Conservation (phyloP, 176 grass and related monocot species). For the Tuctoria greenei region DNA sequence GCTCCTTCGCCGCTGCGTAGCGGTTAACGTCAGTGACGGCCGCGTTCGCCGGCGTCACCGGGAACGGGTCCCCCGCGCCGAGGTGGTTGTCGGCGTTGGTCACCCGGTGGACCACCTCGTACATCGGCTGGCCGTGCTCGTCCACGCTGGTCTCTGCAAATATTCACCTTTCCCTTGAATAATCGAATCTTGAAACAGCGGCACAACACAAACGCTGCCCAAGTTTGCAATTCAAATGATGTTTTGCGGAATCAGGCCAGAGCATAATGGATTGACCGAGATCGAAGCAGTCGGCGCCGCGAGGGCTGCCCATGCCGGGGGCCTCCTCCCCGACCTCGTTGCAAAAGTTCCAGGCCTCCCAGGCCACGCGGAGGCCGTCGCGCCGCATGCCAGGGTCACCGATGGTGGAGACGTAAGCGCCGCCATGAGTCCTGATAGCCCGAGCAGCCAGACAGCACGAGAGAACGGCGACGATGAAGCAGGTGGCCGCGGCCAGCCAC, state of each 20-base stretch:
- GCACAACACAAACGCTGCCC: neutral
- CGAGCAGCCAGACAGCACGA: neutral
- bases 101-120: constrained; percentile 59
- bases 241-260: neutral
- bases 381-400: constrained; percentile 84
- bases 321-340: constrained; percentile 91
- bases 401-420: constrained; percentile 51
- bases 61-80: constrained; percentile 49
- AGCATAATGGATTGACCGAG: constrained; percentile 39
- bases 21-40: constrained; percentile 46
- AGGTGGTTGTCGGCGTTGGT: constrained; percentile 64
- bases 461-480: neutral
- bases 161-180: neutral
- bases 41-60: neutral
- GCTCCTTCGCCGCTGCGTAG: constrained; percentile 71
- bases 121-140: constrained; percentile 30
- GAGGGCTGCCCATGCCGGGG: constrained; percentile 79
- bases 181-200: neutral
- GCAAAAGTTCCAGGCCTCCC: constrained; percentile 96
- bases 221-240: neutral
- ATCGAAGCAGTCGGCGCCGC: constrained; percentile 88
- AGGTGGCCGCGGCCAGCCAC: neutral
- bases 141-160: constrained; percentile 24
- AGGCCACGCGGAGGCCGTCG: constrained; percentile 73
- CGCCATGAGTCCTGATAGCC: constrained; percentile 8